A percentile compares a stretch with the other conserved stretches of the same genome.
Conservation (phyloP, 345 rosid species). For the Corymbia maculata region DNA sequence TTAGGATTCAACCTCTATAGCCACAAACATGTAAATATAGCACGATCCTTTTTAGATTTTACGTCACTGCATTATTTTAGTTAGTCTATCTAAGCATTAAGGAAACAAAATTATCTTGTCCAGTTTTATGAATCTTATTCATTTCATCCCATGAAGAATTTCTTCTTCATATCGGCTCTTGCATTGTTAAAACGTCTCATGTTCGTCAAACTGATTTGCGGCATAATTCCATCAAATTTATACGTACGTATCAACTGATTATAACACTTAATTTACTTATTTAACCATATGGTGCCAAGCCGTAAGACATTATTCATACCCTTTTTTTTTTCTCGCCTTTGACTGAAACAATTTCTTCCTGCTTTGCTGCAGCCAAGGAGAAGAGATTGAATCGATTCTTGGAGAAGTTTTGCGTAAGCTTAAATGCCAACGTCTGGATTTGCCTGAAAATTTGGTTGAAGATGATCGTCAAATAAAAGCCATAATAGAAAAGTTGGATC, state of each 20-base stretch:
- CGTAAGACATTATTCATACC: not conserved
- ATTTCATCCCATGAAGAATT: too few species aligned
- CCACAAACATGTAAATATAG: not conserved
- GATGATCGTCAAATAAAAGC: rapidly evolving
- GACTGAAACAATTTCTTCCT: not conserved
- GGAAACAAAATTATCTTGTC: not conserved
- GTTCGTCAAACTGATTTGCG: not conserved
- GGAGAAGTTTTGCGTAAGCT: not conserved
- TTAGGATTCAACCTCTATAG: too few species aligned
- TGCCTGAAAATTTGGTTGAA: not conserved
- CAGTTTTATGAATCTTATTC: not conserved
- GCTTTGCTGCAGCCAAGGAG: not conserved
- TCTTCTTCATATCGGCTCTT: too few species aligned
- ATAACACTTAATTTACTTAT: too few species aligned
- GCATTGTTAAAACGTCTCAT: not conserved
- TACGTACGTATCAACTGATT: not conserved
- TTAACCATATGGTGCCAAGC: not conserved
- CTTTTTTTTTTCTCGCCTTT: not conserved
- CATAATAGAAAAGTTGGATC: not conserved
- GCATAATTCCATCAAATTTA: too few species aligned
- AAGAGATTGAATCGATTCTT: too few species aligned
- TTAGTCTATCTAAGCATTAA: not conserved
- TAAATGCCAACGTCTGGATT: rapidly evolving
- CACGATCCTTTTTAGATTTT: too few species aligned
- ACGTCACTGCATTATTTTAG: not conserved